Conservation (phyloP, 139 green algal genomes). For the Coelastrella sp. region DNA sequence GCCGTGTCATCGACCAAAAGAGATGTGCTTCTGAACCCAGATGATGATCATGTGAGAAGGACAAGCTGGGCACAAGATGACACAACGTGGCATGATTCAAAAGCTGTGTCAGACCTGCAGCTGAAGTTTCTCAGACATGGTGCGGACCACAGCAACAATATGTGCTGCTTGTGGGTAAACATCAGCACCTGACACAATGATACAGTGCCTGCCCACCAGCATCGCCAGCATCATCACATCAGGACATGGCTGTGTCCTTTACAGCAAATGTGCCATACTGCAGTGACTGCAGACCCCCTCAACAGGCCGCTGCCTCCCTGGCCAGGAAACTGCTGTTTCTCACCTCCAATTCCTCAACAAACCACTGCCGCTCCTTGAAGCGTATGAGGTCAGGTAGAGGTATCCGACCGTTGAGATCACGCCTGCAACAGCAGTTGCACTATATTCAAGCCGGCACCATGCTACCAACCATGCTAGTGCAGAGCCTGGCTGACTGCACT, state of each 20-base stretch:
- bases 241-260: neutral
- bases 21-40: too few relatives aligned
- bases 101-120: too few relatives aligned
- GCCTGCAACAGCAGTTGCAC: neutral
- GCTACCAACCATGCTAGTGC: too few relatives aligned
- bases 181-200: neutral
- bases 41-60: neutral
- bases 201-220: neutral
- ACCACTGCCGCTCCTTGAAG: conserved; percentile 74
- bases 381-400: conserved; percentile 63
- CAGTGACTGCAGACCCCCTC: too few relatives aligned
- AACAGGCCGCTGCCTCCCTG: neutral
- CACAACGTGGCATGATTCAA: neutral
- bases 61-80: neutral
- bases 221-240: neutral
- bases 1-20: too few relatives aligned
- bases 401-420: conserved; percentile 46
- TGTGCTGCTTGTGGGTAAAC: neutral
- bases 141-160: neutral
- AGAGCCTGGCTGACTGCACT: too few relatives aligned
- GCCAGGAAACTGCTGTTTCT: neutral
- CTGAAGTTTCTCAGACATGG: too few relatives aligned
- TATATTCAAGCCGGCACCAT: too few relatives aligned
- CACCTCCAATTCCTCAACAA: conserved; percentile 70
- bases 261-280: neutral